These are phyloP conservation scores for Cyberlindnera subsufficiens DNA, from an alignment of 805 yeast genomes.

Conservation along the genomic window DNA sequence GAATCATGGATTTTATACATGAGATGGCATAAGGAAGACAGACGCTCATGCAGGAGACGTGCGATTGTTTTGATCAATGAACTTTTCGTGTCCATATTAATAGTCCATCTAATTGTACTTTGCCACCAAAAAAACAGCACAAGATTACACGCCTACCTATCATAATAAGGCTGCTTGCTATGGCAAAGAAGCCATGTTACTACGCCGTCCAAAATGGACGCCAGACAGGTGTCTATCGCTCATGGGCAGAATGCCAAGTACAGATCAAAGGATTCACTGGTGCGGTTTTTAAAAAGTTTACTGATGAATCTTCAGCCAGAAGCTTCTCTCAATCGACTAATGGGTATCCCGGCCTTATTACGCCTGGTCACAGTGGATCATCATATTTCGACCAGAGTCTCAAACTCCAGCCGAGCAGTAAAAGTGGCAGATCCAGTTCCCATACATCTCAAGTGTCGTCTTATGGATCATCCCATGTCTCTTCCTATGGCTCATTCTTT, in stretches of 20 bases:
- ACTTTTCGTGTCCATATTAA: too few relatives aligned
- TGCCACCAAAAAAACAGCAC: background rate
- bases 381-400: too few relatives aligned
- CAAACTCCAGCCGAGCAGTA: too few relatives aligned
- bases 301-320: constrained; percentile 19
- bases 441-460: too few relatives aligned
- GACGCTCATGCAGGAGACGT: too few relatives aligned
- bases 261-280: constrained; percentile 42
- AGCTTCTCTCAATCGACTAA: background rate
- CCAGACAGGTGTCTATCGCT: constrained; percentile 32
- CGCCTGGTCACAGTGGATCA: background rate
- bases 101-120: background rate
- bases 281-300: constrained; percentile 35
- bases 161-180: background rate
- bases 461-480: too few relatives aligned
- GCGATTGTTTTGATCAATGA: too few relatives aligned
- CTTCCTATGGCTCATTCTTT: too few relatives aligned
- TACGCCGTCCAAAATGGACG: constrained; percentile 57
- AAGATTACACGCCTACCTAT: background rate
- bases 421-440: too few relatives aligned
- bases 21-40: too few relatives aligned
- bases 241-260: constrained; percentile 52
- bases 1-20: too few relatives aligned
- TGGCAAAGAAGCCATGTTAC: constrained; percentile 18
- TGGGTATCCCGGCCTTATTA: background rate